A percentile compares a stretch with the other conserved stretches of the same genome.
phyloP scores from a whole-genome alignment of 352 stramenopile species.

The Aphanomyces astaci region DNA sequence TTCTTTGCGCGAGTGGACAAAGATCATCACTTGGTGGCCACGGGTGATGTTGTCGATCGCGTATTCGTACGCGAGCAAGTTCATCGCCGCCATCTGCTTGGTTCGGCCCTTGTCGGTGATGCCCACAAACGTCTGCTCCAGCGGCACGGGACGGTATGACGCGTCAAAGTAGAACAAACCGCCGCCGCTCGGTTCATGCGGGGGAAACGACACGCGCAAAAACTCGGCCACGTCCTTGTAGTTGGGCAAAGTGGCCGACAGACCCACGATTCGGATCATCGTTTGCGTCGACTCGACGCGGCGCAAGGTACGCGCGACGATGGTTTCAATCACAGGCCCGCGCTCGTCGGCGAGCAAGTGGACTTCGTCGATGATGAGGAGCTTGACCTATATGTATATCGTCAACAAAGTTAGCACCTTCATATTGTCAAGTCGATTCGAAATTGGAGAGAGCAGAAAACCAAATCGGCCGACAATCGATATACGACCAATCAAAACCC shows the following conservation, averaged over 20 bases:
- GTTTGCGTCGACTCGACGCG: conserved; percentile 96
- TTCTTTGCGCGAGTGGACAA: conserved; percentile 98
- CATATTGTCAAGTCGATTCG: too few relatives aligned
- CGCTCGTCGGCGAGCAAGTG: conserved; percentile 97
- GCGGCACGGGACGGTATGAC: conserved; percentile 96
- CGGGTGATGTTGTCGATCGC: conserved; percentile 57
- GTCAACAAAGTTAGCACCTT: too few relatives aligned
- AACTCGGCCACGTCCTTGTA: conserved; percentile 98
- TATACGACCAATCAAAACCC: too few relatives aligned
- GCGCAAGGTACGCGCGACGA: conserved; percentile 97
- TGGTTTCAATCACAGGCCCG: conserved; percentile 98
- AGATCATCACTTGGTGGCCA: conserved; percentile 96
- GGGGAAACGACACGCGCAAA: conserved; percentile 87
- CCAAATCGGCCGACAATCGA: too few relatives aligned
- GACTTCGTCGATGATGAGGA: conserved; percentile 99
- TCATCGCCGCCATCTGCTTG: conserved; percentile 50
- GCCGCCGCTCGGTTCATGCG: conserved; percentile 28
- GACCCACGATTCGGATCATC: conserved; percentile 96
- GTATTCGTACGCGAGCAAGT: conserved; percentile 69
- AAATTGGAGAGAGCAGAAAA: too few relatives aligned
- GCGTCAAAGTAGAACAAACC: conserved; percentile 98
- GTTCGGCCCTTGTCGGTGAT: conserved; percentile 64
- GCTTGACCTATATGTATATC: conserved; percentile 76
- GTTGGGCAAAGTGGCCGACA: conserved; percentile 98
- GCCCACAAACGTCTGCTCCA: conserved; percentile 98